phyloP scores from a whole-genome alignment of 148 eudicot genomes.

The Beta vulgaris region DNA sequence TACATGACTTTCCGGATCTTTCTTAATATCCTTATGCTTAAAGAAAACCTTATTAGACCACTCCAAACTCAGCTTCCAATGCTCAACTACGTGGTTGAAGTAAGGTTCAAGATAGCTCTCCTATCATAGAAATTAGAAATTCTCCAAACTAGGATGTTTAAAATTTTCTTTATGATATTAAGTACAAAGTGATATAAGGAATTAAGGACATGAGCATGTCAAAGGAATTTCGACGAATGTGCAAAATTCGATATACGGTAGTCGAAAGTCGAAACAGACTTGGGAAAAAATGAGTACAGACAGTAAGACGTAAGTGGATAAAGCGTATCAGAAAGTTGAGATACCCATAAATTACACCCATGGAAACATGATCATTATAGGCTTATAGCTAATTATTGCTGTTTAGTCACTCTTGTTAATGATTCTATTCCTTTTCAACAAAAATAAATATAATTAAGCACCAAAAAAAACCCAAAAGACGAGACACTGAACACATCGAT shows the following conservation, averaged over 20 bases:
- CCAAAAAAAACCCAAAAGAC: no score
- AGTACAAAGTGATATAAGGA: background rate
- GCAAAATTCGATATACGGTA: background rate
- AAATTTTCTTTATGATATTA: background rate
- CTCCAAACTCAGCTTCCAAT: conserved; percentile 31
- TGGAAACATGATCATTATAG: no score
- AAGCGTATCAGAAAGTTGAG: no score
- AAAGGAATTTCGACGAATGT: conserved; percentile 1
- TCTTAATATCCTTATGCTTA: conserved; percentile 28
- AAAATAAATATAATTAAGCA: no score
- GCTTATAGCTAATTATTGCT: no score
- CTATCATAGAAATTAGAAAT: conserved; percentile 16
- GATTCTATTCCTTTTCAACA: no score
- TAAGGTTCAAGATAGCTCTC: conserved; percentile 16
- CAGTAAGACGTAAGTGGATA: no score
- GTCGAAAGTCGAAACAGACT: conserved; percentile 5
- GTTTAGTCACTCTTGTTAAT: no score
- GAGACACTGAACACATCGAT: no score
- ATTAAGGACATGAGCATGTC: conserved; percentile 8
- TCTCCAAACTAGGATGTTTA: background rate
- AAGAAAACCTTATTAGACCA: conserved; percentile 24
- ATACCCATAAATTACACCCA: no score
- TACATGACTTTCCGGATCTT: background rate
- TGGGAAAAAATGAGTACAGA: background rate
- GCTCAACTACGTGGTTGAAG: conserved; percentile 32